Base-by-base conservation (phyloP, 306 rosid genomes). In the Ormosia semicastrata region DNA sequence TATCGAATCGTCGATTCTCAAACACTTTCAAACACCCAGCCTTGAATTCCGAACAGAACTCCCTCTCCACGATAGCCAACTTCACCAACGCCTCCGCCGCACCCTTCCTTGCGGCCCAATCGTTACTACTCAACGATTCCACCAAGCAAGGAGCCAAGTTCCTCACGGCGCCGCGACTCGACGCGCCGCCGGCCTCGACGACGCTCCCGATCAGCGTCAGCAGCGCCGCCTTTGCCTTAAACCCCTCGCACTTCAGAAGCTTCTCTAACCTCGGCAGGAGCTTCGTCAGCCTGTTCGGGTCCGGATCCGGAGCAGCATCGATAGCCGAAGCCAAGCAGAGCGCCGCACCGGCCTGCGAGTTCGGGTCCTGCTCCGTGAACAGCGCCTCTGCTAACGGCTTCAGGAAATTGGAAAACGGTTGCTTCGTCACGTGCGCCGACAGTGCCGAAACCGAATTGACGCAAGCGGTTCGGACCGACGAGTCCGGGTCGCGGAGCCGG, bases 41-140 rank as follows among this genome's bases (percentile, higher is more conserved):
- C 88, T 96, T 96, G 81, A 91, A 92, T 82, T 92, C 99, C 41
- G 94, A 63, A 40, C 93, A 77, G 44, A 59, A 17, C 15, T 92
- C 92, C 73, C 88, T 85, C 89, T 92, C 93, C 68, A 77, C 86
- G 12, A 69, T 78, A 2, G 99, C 98, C 73, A 96, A 76, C 80
- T 87, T 85, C 46, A 74, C 49, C 50, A 96, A 86, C 6, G 96
- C 88, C 89, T 93, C 99, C 5, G 97, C 94, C n/a, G 97, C 86
- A 3, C 97, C 93, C 82, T 93, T 96, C 81, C 99, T 88, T 49
- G 92, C 92, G 11, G 97, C 91, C 99, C 99, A 96, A 59, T 96
- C 98, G 8, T 84, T 82, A 66, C 85, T 86, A 75, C 94, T 80
- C 73, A 96, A 80, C 70, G 88, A 86, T 39, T 80, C 91, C 76